Evolutionary conservation across 2,329 filamentous ascomycete species (phyloP), one percentile per base, ranked within the genome.

Genomic region (Myriangium duriaei): DNA sequence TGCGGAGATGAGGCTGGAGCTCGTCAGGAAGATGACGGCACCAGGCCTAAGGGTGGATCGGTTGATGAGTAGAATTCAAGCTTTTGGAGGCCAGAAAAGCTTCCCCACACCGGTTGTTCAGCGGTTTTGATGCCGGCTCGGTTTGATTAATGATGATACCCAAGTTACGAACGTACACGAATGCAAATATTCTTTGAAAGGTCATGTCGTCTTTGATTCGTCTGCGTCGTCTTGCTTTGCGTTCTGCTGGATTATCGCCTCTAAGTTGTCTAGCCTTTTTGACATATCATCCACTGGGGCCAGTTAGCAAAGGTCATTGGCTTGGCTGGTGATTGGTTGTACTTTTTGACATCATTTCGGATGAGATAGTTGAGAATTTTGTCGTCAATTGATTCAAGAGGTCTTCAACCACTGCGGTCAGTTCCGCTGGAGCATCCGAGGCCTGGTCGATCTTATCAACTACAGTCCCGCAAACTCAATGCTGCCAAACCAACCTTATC

Each of bases 201-300:
- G 13, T 37, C 32, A 37, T 15, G 29, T 28, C 11, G 19, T 38
- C 18, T 40, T 37, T 1, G 41, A 29, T 15, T 41, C 36, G 7
- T 45, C 43, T 5, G 40, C 32, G 10, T 38, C 30, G 14, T 34
- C 19, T 37, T 34, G 30, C 3, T 16, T 34, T 16, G 17, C 30
- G 11, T 38, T 43, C 24, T 72, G 69, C 50, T 74, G 68, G 31
- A 92, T 67, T 11, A 79, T 77, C 15, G 79, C 68, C 57, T 92
- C 87, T 9, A 95, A 69, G 41, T 78, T 84, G 55, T 95, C 87
- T 14, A 95, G 64, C 16, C 87, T 75, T 43, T 80, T 71, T 11
- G 83, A 81, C 86, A 95, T 94, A 46, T 94, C 86, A 54, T 94
- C 87, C 81, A 95, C 86, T 94, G 43, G 15, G 31, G 10, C 12